These are phyloP conservation scores for Leavenworthia alabamica DNA, from an alignment of 345 rosid genomes.

Conservation along the genomic window DNA sequence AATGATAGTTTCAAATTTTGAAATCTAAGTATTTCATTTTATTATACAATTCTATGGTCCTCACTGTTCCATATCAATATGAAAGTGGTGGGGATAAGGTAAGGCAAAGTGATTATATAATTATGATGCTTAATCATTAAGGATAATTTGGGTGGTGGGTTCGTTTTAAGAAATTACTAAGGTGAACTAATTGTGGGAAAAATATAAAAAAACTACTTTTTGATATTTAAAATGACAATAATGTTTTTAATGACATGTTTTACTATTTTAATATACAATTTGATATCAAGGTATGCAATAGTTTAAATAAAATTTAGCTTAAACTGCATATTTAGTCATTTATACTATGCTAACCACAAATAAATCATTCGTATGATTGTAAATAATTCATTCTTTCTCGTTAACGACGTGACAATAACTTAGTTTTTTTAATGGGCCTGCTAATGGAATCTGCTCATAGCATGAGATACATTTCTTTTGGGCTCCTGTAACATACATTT, in stretches of 20 bases:
- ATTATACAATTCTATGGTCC: conserved; percentile 18
- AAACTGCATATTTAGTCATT: too few relatives aligned
- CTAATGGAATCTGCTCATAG: neutral
- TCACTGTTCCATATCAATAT: conserved; percentile 18
- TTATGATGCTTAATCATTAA: conserved; percentile 13
- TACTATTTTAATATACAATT: neutral
- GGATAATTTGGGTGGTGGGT: neutral
- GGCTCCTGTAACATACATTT: too few relatives aligned
- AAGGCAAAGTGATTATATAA: conserved; percentile 20
- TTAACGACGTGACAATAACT: neutral
- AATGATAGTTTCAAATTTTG: conserved; percentile 5
- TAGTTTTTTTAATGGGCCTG: neutral
- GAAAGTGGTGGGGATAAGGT: conserved; percentile 20
- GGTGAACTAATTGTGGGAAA: neutral
- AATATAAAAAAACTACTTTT: neutral
- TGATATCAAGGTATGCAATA: neutral
- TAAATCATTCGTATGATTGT: too few relatives aligned
- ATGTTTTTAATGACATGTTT: neutral
- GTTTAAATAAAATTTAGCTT: too few relatives aligned
- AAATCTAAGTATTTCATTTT: neutral
- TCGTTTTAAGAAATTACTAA: neutral
- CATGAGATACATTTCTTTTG: neutral
- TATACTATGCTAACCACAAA: too few relatives aligned
- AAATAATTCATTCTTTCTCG: neutral
- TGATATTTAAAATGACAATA: neutral